phyloP scores from a whole-genome alignment of 139 green algal species.

The Chlamydomonas sphaeroides region DNA sequence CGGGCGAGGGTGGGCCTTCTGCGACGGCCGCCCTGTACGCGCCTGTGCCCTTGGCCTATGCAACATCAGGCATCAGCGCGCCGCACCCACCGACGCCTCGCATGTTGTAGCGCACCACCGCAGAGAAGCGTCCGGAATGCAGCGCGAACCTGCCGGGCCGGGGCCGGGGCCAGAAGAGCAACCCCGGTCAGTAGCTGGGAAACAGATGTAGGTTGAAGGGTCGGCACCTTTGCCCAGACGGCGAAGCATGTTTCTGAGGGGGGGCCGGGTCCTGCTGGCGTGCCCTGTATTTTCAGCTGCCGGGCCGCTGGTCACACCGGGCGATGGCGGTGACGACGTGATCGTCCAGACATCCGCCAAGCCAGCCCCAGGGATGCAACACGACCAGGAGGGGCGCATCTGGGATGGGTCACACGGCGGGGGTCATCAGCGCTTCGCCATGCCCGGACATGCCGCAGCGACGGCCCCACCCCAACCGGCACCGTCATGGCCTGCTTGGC shows the following conservation, averaged over 20 bases:
- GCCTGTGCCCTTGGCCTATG: too few relatives aligned
- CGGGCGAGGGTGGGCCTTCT: too few relatives aligned
- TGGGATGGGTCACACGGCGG: too few relatives aligned
- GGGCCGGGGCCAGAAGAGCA: background rate
- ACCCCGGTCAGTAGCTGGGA: background rate
- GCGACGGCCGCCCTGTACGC: too few relatives aligned
- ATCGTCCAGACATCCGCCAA: constrained; percentile 31
- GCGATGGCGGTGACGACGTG: constrained; percentile 1
- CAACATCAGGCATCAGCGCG: too few relatives aligned
- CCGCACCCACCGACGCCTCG: constrained; percentile 5
- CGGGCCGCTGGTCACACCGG: background rate
- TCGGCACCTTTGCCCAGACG: background rate
- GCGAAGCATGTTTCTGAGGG: too few relatives aligned
- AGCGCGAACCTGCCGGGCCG: background rate
- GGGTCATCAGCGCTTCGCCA: too few relatives aligned
- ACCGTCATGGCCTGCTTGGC: too few relatives aligned
- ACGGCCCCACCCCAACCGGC: background rate
- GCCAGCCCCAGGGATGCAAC: constrained; percentile 23
- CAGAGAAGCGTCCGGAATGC: background rate
- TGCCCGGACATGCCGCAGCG: background rate
- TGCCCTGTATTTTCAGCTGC: background rate
- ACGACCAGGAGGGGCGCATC: background rate
- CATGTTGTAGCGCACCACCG: constrained; percentile 36
- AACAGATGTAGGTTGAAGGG: background rate
- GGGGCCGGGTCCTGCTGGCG: too few relatives aligned